Percentiles rank a stretch among this genome's conserved stretches.
Evolutionary conservation across 2,329 filamentous ascomycete species (phyloP).

Genomic region (Sporothrix inflata): DNA sequence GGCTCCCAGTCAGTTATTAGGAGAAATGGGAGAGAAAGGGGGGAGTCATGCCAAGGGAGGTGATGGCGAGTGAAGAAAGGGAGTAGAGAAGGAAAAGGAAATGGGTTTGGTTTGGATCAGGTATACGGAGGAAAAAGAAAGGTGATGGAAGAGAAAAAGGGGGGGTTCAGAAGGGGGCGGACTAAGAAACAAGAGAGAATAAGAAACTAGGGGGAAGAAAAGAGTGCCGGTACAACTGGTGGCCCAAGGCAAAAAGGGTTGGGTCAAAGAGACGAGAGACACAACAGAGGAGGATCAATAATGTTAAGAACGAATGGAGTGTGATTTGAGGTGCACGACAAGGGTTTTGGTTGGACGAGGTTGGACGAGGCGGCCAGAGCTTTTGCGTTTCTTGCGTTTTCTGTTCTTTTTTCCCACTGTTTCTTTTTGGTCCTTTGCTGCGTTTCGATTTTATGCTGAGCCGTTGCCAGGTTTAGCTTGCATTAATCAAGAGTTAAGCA

Average conservation of each 20-base stretch:
- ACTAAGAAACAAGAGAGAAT: constrained; percentile 14
- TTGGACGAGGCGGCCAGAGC: not conserved
- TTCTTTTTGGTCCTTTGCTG: not conserved
- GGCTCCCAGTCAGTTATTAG: not conserved
- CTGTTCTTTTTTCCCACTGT: not conserved
- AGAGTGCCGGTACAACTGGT: not conserved
- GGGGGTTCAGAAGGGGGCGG: not conserved
- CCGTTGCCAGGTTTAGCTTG: not conserved
- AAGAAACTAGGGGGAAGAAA: not conserved
- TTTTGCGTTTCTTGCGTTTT: not conserved
- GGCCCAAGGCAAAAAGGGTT: not conserved
- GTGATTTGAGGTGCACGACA: not conserved
- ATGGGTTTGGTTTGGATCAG: not conserved
- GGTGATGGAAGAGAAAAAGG: not conserved
- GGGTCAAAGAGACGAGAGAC: not conserved
- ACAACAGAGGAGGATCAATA: not conserved
- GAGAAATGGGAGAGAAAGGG: not conserved
- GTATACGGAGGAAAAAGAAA: not conserved
- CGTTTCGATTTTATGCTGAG: not conserved
- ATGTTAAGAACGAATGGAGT: not conserved
- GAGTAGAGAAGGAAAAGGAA: not conserved
- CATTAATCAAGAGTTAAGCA: not conserved
- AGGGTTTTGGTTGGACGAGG: constrained; percentile 1
- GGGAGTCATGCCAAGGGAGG: not conserved
- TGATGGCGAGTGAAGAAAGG: not conserved